Percentiles rank a stretch among this genome's conserved stretches.
phyloP scores from a whole-genome alignment of 2,329 filamentous ascomycete species.

The Hypoxylon sp. region DNA sequence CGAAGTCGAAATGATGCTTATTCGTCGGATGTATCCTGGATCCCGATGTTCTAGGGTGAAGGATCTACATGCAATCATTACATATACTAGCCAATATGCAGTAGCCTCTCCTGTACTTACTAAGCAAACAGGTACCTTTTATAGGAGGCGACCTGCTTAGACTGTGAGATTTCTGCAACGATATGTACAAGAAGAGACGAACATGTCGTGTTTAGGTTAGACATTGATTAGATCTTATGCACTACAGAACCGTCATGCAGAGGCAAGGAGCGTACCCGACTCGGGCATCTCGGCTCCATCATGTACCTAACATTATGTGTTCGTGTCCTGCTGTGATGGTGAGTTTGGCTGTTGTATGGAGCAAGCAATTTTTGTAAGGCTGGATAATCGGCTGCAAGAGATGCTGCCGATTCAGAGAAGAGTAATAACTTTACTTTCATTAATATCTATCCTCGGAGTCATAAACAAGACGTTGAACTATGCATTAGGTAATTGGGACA shows the following conservation, averaged over 20 bases:
- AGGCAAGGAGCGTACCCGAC: slow-evolving; percentile 15
- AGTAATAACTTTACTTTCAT: slow-evolving; percentile 4
- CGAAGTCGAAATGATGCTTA: slow-evolving; percentile 3
- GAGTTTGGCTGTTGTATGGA: neutral
- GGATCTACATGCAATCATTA: slow-evolving; percentile 18
- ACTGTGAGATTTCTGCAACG: neutral
- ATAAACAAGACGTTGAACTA: neutral
- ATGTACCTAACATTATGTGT: neutral
- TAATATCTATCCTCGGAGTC: neutral
- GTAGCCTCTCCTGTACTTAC: slow-evolving; percentile 35
- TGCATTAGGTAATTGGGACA: slow-evolving; percentile 1
- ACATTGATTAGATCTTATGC: neutral
- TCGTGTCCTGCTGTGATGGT: neutral
- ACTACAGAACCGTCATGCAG: slow-evolving; percentile 5
- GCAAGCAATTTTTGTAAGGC: neutral
- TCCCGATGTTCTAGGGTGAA: slow-evolving; percentile 21
- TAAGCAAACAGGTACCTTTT: slow-evolving; percentile 24
- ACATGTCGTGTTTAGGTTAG: slow-evolving; percentile 2
- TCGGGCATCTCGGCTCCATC: slow-evolving; percentile 5
- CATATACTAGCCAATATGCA: slow-evolving; percentile 37
- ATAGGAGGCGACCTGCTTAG: slow-evolving; percentile 10
- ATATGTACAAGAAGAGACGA: slow-evolving; percentile 1
- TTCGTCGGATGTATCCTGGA: slow-evolving; percentile 21
- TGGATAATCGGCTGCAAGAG: neutral
- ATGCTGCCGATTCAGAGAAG: neutral